A percentile compares a stretch with the other conserved stretches of the same genome.
Evolutionary conservation across 176 grass and related monocot genomes (phyloP).

Genomic region (Neostapfia colusana): DNA sequence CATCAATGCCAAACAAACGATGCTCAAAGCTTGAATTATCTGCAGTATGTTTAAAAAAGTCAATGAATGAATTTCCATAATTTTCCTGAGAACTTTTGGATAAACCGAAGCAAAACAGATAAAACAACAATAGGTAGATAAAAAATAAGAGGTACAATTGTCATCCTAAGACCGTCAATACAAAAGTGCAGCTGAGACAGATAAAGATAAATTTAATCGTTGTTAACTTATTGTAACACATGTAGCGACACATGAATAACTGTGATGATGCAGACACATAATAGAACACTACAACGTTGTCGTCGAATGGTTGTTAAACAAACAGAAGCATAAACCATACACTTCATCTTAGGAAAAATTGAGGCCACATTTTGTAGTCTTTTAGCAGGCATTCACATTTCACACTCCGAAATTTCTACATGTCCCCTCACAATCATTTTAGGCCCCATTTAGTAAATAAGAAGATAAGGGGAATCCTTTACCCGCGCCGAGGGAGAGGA

Average conservation of each 20-base stretch:
- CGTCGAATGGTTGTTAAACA: neutral
- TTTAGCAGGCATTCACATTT: neutral
- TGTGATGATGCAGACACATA: neutral
- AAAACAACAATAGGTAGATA: neutral
- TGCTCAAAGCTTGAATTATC: conserved; percentile 55
- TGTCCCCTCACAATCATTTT: neutral
- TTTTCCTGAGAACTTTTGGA: neutral
- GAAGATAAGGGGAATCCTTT: neutral
- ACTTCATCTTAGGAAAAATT: neutral
- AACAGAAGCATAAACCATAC: neutral
- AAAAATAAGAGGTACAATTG: neutral
- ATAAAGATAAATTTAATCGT: neutral
- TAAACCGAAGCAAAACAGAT: neutral
- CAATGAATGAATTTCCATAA: neutral
- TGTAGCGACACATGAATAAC: neutral
- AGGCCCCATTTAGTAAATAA: neutral
- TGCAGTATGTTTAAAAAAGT: conserved; percentile 26
- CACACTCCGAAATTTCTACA: neutral
- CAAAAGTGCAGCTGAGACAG: neutral
- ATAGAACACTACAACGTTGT: neutral
- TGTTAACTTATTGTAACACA: neutral
- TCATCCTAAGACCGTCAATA: neutral
- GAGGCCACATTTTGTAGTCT: neutral
- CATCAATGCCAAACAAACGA: conserved; percentile 48
- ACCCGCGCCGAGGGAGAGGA: conserved; percentile 49